These are phyloP conservation scores for Rosa multiflora DNA, from an alignment of 306 rosid species.

Conservation along the genomic window DNA sequence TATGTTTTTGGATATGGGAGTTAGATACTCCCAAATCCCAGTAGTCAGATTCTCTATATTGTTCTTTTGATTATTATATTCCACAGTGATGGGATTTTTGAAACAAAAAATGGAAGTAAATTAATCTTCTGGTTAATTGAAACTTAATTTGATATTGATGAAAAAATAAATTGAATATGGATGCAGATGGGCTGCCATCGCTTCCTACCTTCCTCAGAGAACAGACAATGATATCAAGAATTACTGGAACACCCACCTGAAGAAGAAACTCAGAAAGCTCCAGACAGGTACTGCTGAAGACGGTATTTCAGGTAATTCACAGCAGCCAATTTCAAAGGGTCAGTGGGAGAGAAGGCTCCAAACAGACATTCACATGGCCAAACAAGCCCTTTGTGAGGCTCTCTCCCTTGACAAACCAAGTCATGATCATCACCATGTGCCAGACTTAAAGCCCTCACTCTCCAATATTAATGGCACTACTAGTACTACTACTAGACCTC, in stretches of 20 bases:
- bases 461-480: background rate
- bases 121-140: background rate
- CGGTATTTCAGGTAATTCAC: conserved; percentile 23
- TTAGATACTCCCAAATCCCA: conserved; percentile 17
- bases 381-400: conserved; percentile 80
- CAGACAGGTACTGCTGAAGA: conserved; percentile 32
- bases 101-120: background rate
- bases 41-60: background rate
- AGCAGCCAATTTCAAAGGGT: conserved; percentile 49
- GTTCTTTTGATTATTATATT: background rate
- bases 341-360: conserved; percentile 97
- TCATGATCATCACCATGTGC: conserved; percentile 8
- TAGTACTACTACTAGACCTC: conserved; percentile 13
- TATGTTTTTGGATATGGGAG: background rate
- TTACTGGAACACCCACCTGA: conserved; percentile 55
- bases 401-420: conserved; percentile 59
- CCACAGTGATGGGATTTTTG: background rate
- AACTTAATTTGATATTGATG: background rate
- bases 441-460: conserved; percentile 39
- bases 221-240: conserved; percentile 52
- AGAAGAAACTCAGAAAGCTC: conserved; percentile 39
- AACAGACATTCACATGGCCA: conserved; percentile 85
- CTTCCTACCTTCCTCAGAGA: conserved; percentile 51
- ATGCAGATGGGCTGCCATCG: conserved; percentile 56
- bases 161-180: background rate